Conservation (phyloP, 352 stramenopile species). For the Thraustotheca clavata region DNA sequence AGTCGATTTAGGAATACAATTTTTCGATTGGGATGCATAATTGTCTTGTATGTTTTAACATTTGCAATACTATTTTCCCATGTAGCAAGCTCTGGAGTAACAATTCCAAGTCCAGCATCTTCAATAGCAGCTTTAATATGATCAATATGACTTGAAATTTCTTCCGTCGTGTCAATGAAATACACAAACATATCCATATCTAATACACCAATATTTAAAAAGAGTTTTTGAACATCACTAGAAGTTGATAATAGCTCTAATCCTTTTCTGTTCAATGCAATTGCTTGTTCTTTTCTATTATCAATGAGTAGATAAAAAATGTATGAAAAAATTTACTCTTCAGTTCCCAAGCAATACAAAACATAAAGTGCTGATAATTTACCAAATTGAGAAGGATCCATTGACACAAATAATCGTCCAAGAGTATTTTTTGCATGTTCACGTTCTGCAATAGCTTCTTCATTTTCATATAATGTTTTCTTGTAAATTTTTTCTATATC, state of each 20-base stretch:
- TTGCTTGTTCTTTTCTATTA: neutral
- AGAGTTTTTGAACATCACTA: constrained; percentile 6
- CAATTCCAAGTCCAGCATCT: neutral
- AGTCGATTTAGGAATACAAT: neutral
- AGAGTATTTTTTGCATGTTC: neutral
- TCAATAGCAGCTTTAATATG: constrained; percentile 11
- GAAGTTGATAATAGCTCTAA: neutral
- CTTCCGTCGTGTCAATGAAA: constrained; percentile 15
- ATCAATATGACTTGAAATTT: constrained; percentile 3
- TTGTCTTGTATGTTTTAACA: constrained; percentile 8
- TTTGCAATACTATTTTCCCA: constrained; percentile 16
- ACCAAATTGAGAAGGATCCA: neutral
- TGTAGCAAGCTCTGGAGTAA: neutral
- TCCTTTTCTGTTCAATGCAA: neutral
- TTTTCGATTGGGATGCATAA: neutral
- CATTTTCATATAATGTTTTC: neutral
- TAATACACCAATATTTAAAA: neutral
- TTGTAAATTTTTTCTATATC: neutral
- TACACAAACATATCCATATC: constrained; percentile 1
- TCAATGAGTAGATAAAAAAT: neutral
- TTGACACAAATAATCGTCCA: neutral
- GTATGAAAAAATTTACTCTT: constrained; percentile 1
- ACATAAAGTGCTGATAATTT: constrained; percentile 3
- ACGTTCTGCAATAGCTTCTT: neutral
- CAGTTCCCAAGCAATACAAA: neutral